Evolutionary conservation across 1,139 yeast species (phyloP).

Genomic region (Candida sojae): DNA sequence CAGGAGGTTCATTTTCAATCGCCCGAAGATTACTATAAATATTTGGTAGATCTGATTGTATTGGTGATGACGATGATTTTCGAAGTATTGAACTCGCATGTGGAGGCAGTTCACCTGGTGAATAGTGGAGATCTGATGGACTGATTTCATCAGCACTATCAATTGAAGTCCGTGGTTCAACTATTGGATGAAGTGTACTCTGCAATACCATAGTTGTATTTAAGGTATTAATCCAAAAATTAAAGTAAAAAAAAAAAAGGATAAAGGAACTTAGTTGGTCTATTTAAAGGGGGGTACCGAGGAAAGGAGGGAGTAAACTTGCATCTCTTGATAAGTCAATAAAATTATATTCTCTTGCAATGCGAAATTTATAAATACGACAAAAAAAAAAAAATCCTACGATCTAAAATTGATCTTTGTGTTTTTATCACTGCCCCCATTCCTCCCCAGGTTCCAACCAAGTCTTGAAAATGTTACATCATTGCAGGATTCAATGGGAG

Average conservation of each 20-base stretch:
- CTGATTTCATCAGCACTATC: slow-evolving; percentile 9
- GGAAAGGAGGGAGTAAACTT: no score
- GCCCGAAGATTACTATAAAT: slow-evolving; percentile 24
- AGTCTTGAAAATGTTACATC: no score
- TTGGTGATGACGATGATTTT: slow-evolving; percentile 20
- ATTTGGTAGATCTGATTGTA: slow-evolving; percentile 25
- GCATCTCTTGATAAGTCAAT: no score
- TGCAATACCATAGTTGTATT: neutral
- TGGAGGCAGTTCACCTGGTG: slow-evolving; percentile 2
- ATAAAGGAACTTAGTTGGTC: no score
- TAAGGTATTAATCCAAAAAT: neutral
- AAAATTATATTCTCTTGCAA: no score
- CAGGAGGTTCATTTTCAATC: slow-evolving; percentile 18
- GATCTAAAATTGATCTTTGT: no score
- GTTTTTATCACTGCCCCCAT: no score
- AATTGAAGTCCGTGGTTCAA: slow-evolving; percentile 5
- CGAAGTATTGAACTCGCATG: slow-evolving; percentile 2
- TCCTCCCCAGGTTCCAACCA: no score
- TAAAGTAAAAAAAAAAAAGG: neutral
- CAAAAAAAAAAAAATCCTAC: no score
- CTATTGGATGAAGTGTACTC: neutral
- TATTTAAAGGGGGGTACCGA: no score
- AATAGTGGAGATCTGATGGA: slow-evolving; percentile 9
- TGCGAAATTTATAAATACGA: no score
- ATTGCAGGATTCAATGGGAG: no score